phyloP scores from a whole-genome alignment of 352 stramenopile genomes.

The Phytophthora syringae region DNA sequence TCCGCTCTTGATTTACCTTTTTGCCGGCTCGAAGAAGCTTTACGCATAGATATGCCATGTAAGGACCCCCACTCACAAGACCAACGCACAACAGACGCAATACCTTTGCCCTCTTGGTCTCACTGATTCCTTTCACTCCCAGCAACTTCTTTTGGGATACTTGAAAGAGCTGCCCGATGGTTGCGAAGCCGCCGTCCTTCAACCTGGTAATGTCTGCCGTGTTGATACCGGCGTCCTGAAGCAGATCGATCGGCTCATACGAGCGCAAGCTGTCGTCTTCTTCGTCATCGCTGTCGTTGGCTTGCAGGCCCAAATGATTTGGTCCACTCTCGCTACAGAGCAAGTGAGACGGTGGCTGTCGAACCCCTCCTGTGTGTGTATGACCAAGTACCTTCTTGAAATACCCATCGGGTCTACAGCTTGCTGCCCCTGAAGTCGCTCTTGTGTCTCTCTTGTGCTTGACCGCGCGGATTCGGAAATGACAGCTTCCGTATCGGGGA shows the following conservation, averaged over 20 bases:
- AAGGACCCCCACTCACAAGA: background rate
- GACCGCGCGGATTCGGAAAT: slow-evolving; percentile 12
- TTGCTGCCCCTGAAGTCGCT: too few relatives aligned
- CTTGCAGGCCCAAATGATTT: slow-evolving; percentile 38
- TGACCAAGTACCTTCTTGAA: slow-evolving; percentile 19
- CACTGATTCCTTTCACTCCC: slow-evolving; percentile 88
- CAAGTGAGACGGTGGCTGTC: background rate
- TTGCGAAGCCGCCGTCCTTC: slow-evolving; percentile 81
- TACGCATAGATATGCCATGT: background rate
- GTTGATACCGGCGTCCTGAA: slow-evolving; percentile 82
- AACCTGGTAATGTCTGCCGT: slow-evolving; percentile 79
- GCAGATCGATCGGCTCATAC: slow-evolving; percentile 77
- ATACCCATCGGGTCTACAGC: slow-evolving; percentile 15
- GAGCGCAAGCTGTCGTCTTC: slow-evolving; percentile 60
- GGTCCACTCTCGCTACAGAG: slow-evolving; percentile 31
- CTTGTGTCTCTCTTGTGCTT: slow-evolving; percentile 4
- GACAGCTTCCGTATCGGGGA: background rate
- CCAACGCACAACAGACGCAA: background rate
- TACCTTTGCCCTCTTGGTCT: slow-evolving; percentile 91
- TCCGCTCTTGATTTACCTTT: slow-evolving; percentile 49
- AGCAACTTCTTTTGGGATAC: slow-evolving; percentile 73
- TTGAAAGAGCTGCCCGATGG: slow-evolving; percentile 84
- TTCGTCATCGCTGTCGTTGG: slow-evolving; percentile 60
- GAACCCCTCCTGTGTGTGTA: background rate
- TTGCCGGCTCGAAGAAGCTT: slow-evolving; percentile 77